Conservation (phyloP, 225 moss, liverwort and hornwort species). For the Polytrichum formosum region DNA sequence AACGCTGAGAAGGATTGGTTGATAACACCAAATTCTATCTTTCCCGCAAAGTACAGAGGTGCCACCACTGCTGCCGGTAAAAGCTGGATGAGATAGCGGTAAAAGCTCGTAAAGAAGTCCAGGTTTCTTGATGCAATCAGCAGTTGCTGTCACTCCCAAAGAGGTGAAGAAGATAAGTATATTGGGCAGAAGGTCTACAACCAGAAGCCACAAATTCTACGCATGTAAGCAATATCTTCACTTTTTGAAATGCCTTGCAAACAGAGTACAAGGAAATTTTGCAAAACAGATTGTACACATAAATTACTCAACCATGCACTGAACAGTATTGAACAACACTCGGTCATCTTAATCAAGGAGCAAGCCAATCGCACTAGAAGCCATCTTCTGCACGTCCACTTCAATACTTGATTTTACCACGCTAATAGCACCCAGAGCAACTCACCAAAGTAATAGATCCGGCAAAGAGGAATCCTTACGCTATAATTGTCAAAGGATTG, state of each 20-base stretch:
- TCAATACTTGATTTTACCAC: too few relatives aligned
- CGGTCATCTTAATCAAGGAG: too few relatives aligned
- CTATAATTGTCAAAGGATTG: conserved; percentile 85
- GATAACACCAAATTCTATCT: conserved; percentile 96
- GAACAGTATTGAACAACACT: too few relatives aligned
- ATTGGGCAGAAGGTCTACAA: conserved; percentile 16
- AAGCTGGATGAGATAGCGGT: conserved; percentile 96
- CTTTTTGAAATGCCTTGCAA: not conserved
- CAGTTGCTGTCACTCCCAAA: conserved; percentile 63
- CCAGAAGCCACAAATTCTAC: conserved; percentile 1
- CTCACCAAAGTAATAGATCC: conserved; percentile 12
- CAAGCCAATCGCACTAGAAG: too few relatives aligned
- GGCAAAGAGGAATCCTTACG: conserved; percentile 68
- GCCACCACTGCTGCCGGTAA: conserved; percentile 98
- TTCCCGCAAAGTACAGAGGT: conserved; percentile 83
- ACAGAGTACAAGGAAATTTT: too few relatives aligned
- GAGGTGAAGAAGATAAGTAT: conserved; percentile 12
- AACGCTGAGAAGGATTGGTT: conserved; percentile 98
- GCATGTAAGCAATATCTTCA: too few relatives aligned
- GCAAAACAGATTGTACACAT: too few relatives aligned
- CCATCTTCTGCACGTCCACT: too few relatives aligned
- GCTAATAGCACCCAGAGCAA: conserved; percentile 5
- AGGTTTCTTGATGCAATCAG: conserved; percentile 85
- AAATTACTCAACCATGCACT: too few relatives aligned
- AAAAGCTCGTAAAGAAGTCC: conserved; percentile 97